Percentiles rank a stretch among this genome's conserved stretches.
Evolutionary conservation across 768 basidiomycete genomes (phyloP).

Genomic region (Russula griseocarnosa): DNA sequence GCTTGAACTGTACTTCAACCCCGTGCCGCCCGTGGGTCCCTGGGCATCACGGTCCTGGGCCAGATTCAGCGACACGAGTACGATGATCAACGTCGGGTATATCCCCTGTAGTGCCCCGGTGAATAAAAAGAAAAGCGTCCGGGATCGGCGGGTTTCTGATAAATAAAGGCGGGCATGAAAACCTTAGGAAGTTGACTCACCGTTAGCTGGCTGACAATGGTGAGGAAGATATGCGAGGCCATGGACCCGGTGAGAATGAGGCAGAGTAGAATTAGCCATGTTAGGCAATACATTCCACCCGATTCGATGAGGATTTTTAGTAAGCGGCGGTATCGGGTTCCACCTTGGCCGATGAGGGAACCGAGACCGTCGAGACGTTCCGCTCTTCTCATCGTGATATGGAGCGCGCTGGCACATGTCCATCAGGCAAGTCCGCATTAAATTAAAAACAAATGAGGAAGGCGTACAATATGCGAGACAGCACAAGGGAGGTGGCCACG

Average conservation of each 20-base stretch:
- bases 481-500: constrained; percentile 8
- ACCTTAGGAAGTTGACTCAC: background rate
- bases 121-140: background rate
- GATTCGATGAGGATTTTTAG: constrained; percentile 25
- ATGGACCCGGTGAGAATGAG: background rate
- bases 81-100: constrained; percentile 27
- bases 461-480: constrained; percentile 14
- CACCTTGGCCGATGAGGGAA: background rate
- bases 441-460: background rate
- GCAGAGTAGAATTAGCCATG: constrained; percentile 19
- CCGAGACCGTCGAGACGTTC: background rate
- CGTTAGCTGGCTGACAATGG: constrained; percentile 17
- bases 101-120: constrained; percentile 8
- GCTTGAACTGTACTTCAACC: constrained; percentile 6
- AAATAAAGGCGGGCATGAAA: background rate
- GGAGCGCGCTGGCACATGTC: constrained; percentile 6
- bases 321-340: constrained; percentile 9
- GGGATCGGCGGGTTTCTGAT: background rate
- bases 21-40: background rate
- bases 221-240: background rate
- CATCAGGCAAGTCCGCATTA: background rate
- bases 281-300: constrained; percentile 25
- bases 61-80: constrained; percentile 32
- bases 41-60: constrained; percentile 8
- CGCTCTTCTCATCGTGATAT: background rate